Evolutionary conservation across 306 rosid genomes (phyloP).

Genomic region (Cucumis hystrix): DNA sequence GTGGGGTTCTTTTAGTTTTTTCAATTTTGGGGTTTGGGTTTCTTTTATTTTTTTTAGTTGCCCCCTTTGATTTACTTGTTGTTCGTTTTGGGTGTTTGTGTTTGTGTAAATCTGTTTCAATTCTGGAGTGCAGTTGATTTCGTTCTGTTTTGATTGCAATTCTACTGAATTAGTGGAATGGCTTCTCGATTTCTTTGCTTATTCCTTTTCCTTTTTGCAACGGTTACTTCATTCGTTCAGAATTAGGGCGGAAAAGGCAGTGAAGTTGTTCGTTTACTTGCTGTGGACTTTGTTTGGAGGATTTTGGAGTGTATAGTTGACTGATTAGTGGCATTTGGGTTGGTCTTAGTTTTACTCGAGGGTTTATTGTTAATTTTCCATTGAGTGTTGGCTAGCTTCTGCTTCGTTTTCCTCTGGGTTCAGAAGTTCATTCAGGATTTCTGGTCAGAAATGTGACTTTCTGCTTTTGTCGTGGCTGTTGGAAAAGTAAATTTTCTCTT

Average conservation of each 20-base stretch:
- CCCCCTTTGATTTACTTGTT: background rate
- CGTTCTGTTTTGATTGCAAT: background rate
- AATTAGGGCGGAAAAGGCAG: background rate
- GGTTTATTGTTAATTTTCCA: background rate
- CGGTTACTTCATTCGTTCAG: background rate
- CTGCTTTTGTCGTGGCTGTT: background rate
- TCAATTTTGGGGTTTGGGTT: background rate
- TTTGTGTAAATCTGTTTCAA: background rate
- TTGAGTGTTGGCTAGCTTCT: background rate
- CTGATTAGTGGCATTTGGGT: background rate
- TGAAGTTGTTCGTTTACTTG: background rate
- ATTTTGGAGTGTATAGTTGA: background rate
- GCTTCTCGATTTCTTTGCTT: background rate
- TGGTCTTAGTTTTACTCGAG: background rate
- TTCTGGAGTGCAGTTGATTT: background rate
- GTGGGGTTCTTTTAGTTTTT: slow-evolving; percentile 13
- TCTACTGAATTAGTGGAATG: background rate
- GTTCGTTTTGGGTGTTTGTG: background rate
- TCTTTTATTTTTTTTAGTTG: background rate
- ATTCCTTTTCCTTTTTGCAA: background rate
- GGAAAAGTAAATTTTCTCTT: background rate
- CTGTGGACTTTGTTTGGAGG: background rate
- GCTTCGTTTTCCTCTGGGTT: background rate
- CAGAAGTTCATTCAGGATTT: background rate
- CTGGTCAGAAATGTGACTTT: background rate